phyloP scores from a whole-genome alignment of 2,329 filamentous ascomycete species.

The Pseudohalonectria lignicola region DNA sequence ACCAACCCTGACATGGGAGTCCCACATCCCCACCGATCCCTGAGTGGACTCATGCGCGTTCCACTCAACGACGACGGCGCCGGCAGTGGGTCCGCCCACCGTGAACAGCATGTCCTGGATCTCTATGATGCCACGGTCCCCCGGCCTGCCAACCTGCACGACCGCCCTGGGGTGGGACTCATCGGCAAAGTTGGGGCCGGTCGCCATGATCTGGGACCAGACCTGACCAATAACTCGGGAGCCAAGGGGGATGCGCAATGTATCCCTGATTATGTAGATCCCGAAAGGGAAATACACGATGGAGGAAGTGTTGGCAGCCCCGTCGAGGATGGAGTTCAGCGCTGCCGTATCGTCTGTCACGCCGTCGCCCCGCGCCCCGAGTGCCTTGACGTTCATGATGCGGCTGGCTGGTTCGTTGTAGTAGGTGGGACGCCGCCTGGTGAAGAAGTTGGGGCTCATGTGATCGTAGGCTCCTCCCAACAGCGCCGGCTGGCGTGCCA shows the following conservation, averaged over 20 bases:
- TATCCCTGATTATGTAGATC: constrained; percentile 11
- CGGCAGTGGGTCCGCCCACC: constrained; percentile 52
- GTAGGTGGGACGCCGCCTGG: neutral
- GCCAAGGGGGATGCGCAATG: constrained; percentile 39
- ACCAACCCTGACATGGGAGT: constrained; percentile 62
- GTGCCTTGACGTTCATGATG: constrained; percentile 24
- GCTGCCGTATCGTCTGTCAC: constrained; percentile 16
- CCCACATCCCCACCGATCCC: constrained; percentile 22
- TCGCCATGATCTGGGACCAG: constrained; percentile 44
- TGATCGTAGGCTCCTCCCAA: neutral
- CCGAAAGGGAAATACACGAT: constrained; percentile 43
- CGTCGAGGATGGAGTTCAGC: constrained; percentile 15
- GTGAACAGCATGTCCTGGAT: constrained; percentile 58
- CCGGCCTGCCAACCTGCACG: constrained; percentile 51
- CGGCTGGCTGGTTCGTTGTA: neutral
- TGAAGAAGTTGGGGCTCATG: constrained; percentile 1
- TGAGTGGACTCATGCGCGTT: constrained; percentile 44
- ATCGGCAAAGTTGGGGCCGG: constrained; percentile 45
- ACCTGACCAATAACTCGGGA: constrained; percentile 59
- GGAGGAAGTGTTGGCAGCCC: constrained; percentile 35
- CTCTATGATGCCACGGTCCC: constrained; percentile 53
- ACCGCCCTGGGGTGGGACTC: constrained; percentile 50
- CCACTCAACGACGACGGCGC: constrained; percentile 62
- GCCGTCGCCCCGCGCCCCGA: constrained; percentile 23
- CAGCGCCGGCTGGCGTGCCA: neutral